Percentiles rank a stretch among this genome's conserved stretches.
phyloP scores from a whole-genome alignment of 805 yeast genomes.

The Ogataea ganodermae region DNA sequence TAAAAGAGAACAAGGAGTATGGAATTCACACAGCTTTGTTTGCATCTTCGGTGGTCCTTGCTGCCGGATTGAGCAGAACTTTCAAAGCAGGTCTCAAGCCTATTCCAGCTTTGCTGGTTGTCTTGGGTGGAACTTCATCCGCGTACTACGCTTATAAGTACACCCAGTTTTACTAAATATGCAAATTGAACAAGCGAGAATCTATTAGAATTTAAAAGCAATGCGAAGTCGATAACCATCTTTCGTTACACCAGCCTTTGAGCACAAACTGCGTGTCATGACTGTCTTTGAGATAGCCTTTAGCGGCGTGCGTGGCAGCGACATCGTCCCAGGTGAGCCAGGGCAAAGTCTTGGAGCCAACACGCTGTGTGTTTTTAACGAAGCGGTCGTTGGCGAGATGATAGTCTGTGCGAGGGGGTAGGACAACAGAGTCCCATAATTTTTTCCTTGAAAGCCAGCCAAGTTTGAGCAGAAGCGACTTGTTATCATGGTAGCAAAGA shows the following conservation, averaged over 20 bases:
- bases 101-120: conserved; percentile 66
- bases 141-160: conserved; percentile 75
- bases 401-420: conserved; percentile 51
- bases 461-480: conserved; percentile 29
- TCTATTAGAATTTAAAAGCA: conserved; percentile 7
- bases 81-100: conserved; percentile 61
- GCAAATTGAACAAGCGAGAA: not conserved
- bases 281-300: conserved; percentile 20
- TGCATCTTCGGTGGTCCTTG: conserved; percentile 63
- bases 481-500: not conserved
- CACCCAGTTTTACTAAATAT: conserved; percentile 62
- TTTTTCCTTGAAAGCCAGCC: conserved; percentile 47
- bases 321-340: conserved; percentile 19
- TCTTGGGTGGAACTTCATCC: conserved; percentile 63
- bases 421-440: conserved; percentile 52
- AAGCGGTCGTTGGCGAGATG: conserved; percentile 3
- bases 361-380: not conserved
- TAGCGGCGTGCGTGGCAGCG: conserved; percentile 5
- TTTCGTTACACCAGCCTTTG: conserved; percentile 46
- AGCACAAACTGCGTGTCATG: conserved; percentile 40
- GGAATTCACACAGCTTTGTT: conserved; percentile 82
- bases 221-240: conserved; percentile 35
- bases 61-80: conserved; percentile 69
- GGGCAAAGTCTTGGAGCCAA: conserved; percentile 14
- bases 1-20: conserved; percentile 69